Conservation (phyloP, 1,284 basidiomycete genomes). For the Paramarasmius palmivorus region DNA sequence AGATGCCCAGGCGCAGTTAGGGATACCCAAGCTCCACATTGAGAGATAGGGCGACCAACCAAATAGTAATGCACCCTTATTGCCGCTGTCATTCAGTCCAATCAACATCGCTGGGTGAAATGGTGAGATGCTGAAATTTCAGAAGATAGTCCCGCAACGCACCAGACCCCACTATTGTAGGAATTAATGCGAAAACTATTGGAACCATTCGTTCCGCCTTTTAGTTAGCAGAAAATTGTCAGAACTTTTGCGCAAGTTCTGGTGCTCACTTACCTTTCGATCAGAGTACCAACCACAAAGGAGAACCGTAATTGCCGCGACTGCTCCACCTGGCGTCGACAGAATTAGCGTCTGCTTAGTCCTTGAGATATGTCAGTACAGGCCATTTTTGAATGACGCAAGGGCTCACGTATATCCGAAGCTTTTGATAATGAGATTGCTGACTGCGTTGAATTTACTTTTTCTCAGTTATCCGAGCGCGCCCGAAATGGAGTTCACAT, state of each 20-base stretch:
- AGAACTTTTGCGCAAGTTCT: background rate
- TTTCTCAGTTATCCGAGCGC: background rate
- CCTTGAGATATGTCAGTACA: slow-evolving; percentile 27
- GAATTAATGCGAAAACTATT: slow-evolving; percentile 59
- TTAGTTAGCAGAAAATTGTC: background rate
- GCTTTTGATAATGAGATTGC: slow-evolving; percentile 60
- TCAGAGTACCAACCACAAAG: slow-evolving; percentile 67
- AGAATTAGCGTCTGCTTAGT: slow-evolving; percentile 65
- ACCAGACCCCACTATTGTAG: slow-evolving; percentile 62
- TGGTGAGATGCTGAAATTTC: background rate
- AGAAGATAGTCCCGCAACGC: slow-evolving; percentile 7
- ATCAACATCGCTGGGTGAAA: slow-evolving; percentile 50
- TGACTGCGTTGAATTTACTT: slow-evolving; percentile 39
- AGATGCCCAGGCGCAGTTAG: background rate
- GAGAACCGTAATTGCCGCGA: slow-evolving; percentile 49
- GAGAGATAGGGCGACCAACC: slow-evolving; percentile 33
- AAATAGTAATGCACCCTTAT: slow-evolving; percentile 59
- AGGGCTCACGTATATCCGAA: slow-evolving; percentile 59
- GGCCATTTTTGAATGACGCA: background rate
- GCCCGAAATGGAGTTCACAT: slow-evolving; percentile 19
- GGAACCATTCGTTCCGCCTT: slow-evolving; percentile 68
- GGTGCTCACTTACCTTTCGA: slow-evolving; percentile 42
- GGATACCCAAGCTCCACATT: background rate
- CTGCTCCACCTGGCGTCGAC: slow-evolving; percentile 56
- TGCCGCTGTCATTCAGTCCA: slow-evolving; percentile 47